Base-by-base conservation (phyloP, 75 land plant species). In the Picea glauca region DNA sequence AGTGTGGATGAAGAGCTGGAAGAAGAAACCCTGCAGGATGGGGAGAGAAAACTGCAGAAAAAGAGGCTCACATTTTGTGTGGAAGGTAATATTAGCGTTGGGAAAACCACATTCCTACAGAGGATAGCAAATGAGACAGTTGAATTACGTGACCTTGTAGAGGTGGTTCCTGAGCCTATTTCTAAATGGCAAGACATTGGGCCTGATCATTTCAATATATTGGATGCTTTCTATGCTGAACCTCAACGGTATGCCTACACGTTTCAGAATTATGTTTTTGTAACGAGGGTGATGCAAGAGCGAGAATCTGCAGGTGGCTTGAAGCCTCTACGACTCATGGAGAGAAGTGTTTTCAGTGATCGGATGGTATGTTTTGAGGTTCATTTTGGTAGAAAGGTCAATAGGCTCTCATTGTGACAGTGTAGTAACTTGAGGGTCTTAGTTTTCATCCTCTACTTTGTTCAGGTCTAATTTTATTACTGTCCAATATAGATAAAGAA, bases 81-180 rank as follows among this genome's bases (percentile, higher is more conserved):
- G 62, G 99, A 97, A 78, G 99, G 99, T 26, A 97, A 97, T 84
- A 97, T 97, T 40, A 97, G 99, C 85, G 99, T 97, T 75, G 99
- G 99, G 20, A 97, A 97, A 70, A 87, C 94, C 4, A 97, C 98
- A n/a, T 97, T 97, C 80, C 86, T 97, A 50, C 98, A 95, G 77
- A 92, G 92, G 64, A 93, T 97, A 78, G 96, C 99, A 20, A 93
- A 93, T 83, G 99, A 97, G 81, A 95, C 99, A 43, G 76, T 97
- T 80, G 99, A 97, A 79, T 79, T 97, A 33, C 89, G 89, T 62
- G 99, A 97, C 73, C 94, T 97, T 66, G 99, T 97, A 31, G 99
- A 97, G 82, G 81, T 96, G 64, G 99, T 96, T 17, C 99, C 99
- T 54, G 99, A 96, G 72, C 99, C 96, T 46, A 50, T 74, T 57